These are phyloP conservation scores for Chalciporus pseudorubinellus DNA, from an alignment of 768 basidiomycete genomes.

Conservation along the genomic window DNA sequence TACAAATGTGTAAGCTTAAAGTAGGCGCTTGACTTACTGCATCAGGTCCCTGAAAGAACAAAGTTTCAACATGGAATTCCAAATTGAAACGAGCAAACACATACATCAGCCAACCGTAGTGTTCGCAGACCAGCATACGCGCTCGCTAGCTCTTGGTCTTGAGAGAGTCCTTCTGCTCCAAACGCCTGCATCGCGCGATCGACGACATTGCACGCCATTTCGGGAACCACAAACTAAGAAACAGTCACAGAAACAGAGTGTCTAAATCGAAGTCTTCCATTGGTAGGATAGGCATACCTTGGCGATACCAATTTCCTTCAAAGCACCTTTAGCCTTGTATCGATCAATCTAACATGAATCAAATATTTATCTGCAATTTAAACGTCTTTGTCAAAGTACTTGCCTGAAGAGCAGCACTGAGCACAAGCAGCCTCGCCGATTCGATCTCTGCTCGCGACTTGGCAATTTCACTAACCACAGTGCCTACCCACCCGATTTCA, in stretches of 20 bases:
- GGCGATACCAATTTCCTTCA: conserved; percentile 97
- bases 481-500: conserved; percentile 47
- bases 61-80: conserved; percentile 1
- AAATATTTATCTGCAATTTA: background rate
- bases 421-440: conserved; percentile 77
- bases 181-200: conserved; percentile 96
- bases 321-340: conserved; percentile 85
- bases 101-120: conserved; percentile 81
- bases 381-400: conserved; percentile 5
- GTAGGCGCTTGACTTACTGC: conserved; percentile 46
- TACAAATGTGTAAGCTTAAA: background rate
- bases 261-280: background rate
- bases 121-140: conserved; percentile 82
- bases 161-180: conserved; percentile 94
- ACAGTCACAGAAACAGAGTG: background rate
- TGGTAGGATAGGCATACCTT: conserved; percentile 54
- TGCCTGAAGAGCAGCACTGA: conserved; percentile 87
- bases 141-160: conserved; percentile 80
- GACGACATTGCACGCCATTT: conserved; percentile 82
- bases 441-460: conserved; percentile 94
- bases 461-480: conserved; percentile 88
- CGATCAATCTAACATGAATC: conserved; percentile 72
- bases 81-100: conserved; percentile 25
- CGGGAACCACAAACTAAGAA: conserved; percentile 87
- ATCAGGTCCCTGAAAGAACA: conserved; percentile 62